Evolutionary conservation across 208 protist genomes (phyloP), one percentile per base, ranked within the genome.

Genomic region (Trypanosoma melophagium): DNA sequence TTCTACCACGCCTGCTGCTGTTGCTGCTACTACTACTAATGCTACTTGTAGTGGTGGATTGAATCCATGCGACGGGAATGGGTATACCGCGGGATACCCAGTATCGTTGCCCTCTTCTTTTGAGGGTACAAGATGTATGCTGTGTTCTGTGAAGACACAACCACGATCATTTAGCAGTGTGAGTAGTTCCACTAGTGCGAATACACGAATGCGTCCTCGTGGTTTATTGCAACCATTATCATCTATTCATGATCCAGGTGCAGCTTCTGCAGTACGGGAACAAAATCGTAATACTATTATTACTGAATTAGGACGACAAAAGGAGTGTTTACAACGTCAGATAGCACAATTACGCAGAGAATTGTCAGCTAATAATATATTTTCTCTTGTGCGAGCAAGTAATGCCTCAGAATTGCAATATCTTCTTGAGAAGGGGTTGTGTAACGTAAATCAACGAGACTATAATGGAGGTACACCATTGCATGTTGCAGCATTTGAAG

Each of bases 401-500:
- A 92, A 92, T 60, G 76, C 85, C 16, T 87, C 85, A 45, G 78
- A 86, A 76, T 61, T 96, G 60, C 85, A 90, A 70, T 81, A 86
- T 61, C 77, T 96, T 3, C 75, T 96, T 22, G 80, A 90, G 49
- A 75, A 86, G 45, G 60, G 60, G 0, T 57, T 94, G 7, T 83
- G 74, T 57, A 81, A 87, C 58, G 81, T 93, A 49, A 90, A 93
- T 51, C 74, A 92, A 58, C 74, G 84, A 41, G 91, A 96, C 75
- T 94, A 96, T 72, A 94, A 96, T 69, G 85, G 83, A 31, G 89
- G 86, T 71, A 96, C 91, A 0, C 87, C 91, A 5, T 74, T 96
- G 50, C 87, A 94, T 66, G 83, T 96, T 25, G 91, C 91, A 4
- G 87, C 88, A 4, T 61, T 78, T 7, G 91, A 92, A 62, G 91